Percentiles rank a stretch among this genome's conserved stretches.
phyloP scores from a whole-genome alignment of 2,329 filamentous ascomycete genomes.

The Plenodomus lindquistii region DNA sequence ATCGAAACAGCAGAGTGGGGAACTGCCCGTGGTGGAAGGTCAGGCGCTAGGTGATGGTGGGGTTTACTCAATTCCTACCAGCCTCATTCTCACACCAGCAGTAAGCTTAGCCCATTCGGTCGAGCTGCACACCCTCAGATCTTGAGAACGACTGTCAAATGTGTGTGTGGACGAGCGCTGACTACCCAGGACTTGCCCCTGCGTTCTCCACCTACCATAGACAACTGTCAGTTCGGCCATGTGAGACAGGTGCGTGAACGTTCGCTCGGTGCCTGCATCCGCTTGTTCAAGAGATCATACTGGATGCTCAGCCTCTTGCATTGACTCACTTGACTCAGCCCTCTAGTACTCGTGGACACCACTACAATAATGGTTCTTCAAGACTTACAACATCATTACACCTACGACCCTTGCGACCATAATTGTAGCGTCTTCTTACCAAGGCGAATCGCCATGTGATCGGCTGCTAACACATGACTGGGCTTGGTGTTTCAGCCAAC shows the following conservation, averaged over 20 bases:
- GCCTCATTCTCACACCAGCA: constrained; percentile 26
- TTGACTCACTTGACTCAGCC: constrained; percentile 29
- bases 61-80: constrained; percentile 23
- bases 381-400: neutral
- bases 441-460: neutral
- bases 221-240: constrained; percentile 19
- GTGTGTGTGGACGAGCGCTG: constrained; percentile 22
- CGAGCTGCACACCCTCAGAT: constrained; percentile 19
- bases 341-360: constrained; percentile 24
- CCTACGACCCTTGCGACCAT: neutral
- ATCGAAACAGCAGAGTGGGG: constrained; percentile 5
- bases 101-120: constrained; percentile 19
- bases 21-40: constrained; percentile 10
- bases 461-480: neutral
- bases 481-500: neutral
- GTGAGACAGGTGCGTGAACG: constrained; percentile 29
- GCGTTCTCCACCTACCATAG: constrained; percentile 14
- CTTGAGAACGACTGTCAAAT: constrained; percentile 28
- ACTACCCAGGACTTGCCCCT: constrained; percentile 21
- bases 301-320: constrained; percentile 3
- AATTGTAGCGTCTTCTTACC: neutral
- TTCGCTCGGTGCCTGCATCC: constrained; percentile 23
- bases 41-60: constrained; percentile 14
- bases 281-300: constrained; percentile 5
- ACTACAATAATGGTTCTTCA: constrained; percentile 4